Evolutionary conservation across 306 rosid genomes (phyloP).

Genomic region (Adenanthera pavonina): DNA sequence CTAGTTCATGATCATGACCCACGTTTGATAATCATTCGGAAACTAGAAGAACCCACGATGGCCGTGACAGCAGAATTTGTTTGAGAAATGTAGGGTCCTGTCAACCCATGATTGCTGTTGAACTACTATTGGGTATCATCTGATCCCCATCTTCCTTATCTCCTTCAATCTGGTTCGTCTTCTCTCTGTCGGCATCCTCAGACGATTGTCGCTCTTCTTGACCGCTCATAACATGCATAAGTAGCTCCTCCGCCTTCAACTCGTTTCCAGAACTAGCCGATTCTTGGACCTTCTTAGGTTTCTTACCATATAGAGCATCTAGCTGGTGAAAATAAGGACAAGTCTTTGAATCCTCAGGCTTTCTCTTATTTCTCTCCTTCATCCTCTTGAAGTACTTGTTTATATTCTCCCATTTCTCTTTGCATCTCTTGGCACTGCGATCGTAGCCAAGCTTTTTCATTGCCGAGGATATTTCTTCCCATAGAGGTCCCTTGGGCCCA

Average conservation of each 20-base stretch:
- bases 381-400: slow-evolving; percentile 90
- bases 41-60: neutral
- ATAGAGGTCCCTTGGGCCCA: slow-evolving; percentile 69
- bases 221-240: slow-evolving; percentile 74
- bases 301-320: slow-evolving; percentile 64
- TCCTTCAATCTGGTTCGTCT: slow-evolving; percentile 42
- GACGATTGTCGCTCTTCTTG: slow-evolving; percentile 52
- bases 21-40: slow-evolving; percentile 3
- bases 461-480: slow-evolving; percentile 76
- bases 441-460: slow-evolving; percentile 71
- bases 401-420: slow-evolving; percentile 98
- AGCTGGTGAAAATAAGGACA: slow-evolving; percentile 82
- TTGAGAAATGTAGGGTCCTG: slow-evolving; percentile 4
- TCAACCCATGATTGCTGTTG: slow-evolving; percentile 55
- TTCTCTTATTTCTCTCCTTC: slow-evolving; percentile 70
- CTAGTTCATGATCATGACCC: slow-evolving; percentile 21
- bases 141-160: slow-evolving; percentile 37
- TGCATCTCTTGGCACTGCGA: slow-evolving; percentile 82
- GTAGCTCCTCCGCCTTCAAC: slow-evolving; percentile 79
- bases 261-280: slow-evolving; percentile 49
- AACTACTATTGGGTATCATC: slow-evolving; percentile 41
- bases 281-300: slow-evolving; percentile 45
- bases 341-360: slow-evolving; percentile 76
- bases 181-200: slow-evolving; percentile 53
- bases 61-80: neutral